Evolutionary conservation across 805 yeast genomes (phyloP).

Genomic region (Jamesozyma lodderae): DNA sequence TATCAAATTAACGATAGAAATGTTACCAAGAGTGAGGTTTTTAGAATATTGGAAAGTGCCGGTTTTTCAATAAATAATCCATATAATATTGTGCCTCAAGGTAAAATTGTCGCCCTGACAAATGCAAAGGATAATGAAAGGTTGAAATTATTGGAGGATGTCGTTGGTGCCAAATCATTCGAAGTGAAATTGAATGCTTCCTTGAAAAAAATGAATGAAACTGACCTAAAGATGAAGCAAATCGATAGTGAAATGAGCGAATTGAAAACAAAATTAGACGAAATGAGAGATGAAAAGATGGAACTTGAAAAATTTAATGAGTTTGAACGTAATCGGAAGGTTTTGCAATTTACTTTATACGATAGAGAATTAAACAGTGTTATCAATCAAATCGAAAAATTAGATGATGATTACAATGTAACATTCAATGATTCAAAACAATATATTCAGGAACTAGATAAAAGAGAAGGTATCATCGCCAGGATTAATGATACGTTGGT

Average conservation of each 20-base stretch:
- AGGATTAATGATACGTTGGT: constrained; percentile 39
- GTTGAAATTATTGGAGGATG: constrained; percentile 71
- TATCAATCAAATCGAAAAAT: constrained; percentile 46
- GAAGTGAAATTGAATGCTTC: constrained; percentile 76
- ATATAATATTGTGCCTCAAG: constrained; percentile 95
- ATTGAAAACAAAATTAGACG: constrained; percentile 62
- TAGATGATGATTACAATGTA: constrained; percentile 49
- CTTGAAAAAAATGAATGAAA: constrained; percentile 64
- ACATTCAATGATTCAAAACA: constrained; percentile 44
- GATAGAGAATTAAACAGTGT: constrained; percentile 67
- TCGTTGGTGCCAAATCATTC: constrained; percentile 90
- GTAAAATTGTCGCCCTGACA: constrained; percentile 78
- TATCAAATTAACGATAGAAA: constrained; percentile 74
- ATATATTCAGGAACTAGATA: constrained; percentile 47
- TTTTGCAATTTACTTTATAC: constrained; percentile 63
- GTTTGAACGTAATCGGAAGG: constrained; percentile 57
- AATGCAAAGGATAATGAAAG: constrained; percentile 84
- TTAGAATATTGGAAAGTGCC: constrained; percentile 77
- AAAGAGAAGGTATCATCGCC: constrained; percentile 45
- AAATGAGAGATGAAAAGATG: constrained; percentile 70
- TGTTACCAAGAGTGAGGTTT: constrained; percentile 71
- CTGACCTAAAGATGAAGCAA: constrained; percentile 59
- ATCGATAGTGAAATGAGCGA: constrained; percentile 65
- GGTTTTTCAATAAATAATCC: constrained; percentile 89
- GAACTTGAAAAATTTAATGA: constrained; percentile 64